Conservation (phyloP, 164 flowering plant species). For the Vitis cinerea region DNA sequence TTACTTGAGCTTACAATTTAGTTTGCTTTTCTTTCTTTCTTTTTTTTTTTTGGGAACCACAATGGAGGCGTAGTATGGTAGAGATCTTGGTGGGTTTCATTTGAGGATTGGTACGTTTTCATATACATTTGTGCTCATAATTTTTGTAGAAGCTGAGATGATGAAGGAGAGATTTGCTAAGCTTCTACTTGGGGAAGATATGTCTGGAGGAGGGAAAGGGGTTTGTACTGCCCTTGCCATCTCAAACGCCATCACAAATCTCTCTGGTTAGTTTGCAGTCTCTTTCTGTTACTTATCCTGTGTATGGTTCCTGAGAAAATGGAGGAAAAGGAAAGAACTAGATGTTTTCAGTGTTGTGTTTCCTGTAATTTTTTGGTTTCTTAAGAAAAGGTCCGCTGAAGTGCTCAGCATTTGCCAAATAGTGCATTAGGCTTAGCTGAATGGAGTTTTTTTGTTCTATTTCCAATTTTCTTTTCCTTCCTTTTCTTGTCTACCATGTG, state of each 20-base stretch:
- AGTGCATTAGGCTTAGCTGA: no score
- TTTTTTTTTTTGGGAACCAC: no score
- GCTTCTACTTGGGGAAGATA: constrained; percentile 73
- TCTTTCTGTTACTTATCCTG: neutral
- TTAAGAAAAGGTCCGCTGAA: no score
- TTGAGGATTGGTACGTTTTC: neutral
- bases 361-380: no score
- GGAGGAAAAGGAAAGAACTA: no score
- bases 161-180: constrained; percentile 81
- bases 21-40: no score
- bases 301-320: no score
- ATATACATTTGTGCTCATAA: neutral
- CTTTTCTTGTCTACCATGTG: neutral
- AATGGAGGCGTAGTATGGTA: no score
- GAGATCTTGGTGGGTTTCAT: neutral
- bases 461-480: no score
- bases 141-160: constrained; percentile 51
- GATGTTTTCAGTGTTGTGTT: no score
- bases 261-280: constrained; percentile 43
- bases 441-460: no score
- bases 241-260: constrained; percentile 72
- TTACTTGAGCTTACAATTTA: neutral
- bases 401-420: no score
- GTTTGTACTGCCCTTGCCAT: constrained; percentile 79
- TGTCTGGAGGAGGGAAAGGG: constrained; percentile 84